A percentile compares a stretch with the other conserved stretches of the same genome.
These are phyloP conservation scores for Boletus bicolor DNA, from an alignment of 768 basidiomycete species.

Conservation along the genomic window DNA sequence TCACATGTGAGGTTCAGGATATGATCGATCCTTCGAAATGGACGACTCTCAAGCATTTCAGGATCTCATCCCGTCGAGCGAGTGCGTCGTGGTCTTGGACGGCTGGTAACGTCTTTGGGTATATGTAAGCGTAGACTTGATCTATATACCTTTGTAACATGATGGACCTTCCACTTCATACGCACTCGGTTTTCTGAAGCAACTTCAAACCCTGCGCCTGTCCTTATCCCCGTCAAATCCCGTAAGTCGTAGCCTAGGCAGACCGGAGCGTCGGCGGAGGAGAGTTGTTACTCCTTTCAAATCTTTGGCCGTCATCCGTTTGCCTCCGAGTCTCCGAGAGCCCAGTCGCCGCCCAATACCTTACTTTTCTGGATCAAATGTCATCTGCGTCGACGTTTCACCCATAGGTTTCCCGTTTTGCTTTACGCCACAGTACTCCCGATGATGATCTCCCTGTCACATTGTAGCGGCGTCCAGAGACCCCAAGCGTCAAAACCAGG, in stretches of 20 bases:
- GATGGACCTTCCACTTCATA: background rate
- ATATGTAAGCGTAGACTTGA: background rate
- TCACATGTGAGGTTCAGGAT: slow-evolving; percentile 19
- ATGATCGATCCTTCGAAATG: slow-evolving; percentile 23
- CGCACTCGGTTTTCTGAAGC: too few species aligned
- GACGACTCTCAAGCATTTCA: slow-evolving; percentile 13
- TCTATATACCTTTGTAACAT: background rate
- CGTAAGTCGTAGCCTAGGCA: background rate
- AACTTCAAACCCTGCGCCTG: too few species aligned
- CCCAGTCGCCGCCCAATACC: background rate
- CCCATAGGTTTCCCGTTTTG: background rate
- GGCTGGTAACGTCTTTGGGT: background rate
- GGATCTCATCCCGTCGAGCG: slow-evolving; percentile 8
- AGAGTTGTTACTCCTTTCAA: background rate
- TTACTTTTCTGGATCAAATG: background rate
- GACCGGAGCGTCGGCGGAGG: background rate
- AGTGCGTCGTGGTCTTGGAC: slow-evolving; percentile 16
- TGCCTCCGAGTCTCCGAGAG: background rate
- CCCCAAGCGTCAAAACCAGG: background rate
- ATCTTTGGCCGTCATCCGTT: background rate
- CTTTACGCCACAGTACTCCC: background rate
- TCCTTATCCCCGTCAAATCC: too few species aligned
- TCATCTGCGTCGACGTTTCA: background rate
- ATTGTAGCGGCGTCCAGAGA: background rate
- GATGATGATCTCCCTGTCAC: background rate